Evolutionary conservation across 2,329 filamentous ascomycete genomes (phyloP), one percentile per base, ranked within the genome.

Genomic region (Cladophialophora bantiana): DNA sequence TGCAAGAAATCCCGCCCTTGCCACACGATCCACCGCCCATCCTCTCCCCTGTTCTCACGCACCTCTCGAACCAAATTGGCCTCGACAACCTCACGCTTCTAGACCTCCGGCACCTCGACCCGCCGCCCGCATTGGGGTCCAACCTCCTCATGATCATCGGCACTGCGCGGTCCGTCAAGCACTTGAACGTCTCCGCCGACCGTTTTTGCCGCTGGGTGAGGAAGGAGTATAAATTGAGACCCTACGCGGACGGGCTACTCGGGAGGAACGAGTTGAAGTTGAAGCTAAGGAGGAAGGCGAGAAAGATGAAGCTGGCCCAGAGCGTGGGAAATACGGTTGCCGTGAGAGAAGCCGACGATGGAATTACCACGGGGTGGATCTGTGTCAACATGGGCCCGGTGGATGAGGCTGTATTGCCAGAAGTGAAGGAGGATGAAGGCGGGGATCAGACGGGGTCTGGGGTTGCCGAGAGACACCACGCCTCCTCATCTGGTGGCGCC

Each of bases 91-190:
- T 99, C 55, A 84, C 84, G 0, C 79, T 99, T 5, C 83, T 97
- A 56, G 95, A 99, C 75, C 83, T 99, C 36, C 92, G 95, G 64
- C 82, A 87, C 42, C 84, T 98, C 58, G 91, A 97, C 73, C 93
- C 94, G 0, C 91, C 94, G 0, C 89, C 94, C 0, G 94, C 94
- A 0, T 85, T 99, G 1, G 95, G 95, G 1, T 88, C 92, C 1
- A 94, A 94, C 73, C 84, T 97, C 34, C 85, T 99, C 62, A 98
- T 98, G 95, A 80, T 99, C 35, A 88, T 99, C 70, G 93, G 91
- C 48, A 97, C 93, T 7, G 92, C 94, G 13, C 90, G 95, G 66
- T 96, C 92, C 74, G 92, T 97, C 78, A 93, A 94, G 60, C 95
- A 99, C 80, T 83, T 99, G 40, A 94, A 97, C 75, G 90, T 97